Percentiles rank a stretch among this genome's conserved stretches.
phyloP scores from a whole-genome alignment of 83 land plant genomes.

The Picea abies region DNA sequence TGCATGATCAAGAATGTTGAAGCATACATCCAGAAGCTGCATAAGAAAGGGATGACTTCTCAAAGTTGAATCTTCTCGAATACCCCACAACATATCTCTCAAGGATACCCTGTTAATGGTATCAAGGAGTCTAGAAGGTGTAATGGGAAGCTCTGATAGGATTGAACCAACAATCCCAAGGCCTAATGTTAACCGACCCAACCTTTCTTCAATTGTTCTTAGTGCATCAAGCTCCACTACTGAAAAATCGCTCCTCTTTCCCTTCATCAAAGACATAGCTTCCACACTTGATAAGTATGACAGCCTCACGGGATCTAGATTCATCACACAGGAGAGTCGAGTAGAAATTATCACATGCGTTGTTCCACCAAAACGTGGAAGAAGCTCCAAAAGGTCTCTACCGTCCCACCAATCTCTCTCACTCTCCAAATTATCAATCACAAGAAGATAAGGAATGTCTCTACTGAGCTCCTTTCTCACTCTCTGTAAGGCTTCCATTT shows the following conservation, averaged over 20 bases:
- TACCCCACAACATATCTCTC: conserved; percentile 41
- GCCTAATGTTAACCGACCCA: conserved; percentile 74
- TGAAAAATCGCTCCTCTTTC: conserved; percentile 47
- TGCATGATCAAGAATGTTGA: conserved; percentile 78
- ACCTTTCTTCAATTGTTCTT: conserved; percentile 74
- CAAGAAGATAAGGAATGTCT: conserved; percentile 80
- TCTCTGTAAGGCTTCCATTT: conserved; percentile 68
- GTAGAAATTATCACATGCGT: conserved; percentile 86
- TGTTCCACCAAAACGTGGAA: conserved; percentile 80
- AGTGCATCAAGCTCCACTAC: conserved; percentile 73
- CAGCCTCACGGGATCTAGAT: conserved; percentile 68
- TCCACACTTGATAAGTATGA: conserved; percentile 84
- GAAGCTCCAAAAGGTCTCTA: no score
- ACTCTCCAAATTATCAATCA: conserved; percentile 86
- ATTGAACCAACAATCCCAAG: conserved; percentile 77
- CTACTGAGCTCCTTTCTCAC: conserved; percentile 72
- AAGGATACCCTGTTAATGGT: conserved; percentile 65
- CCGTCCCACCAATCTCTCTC: conserved; percentile 95
- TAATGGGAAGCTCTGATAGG: conserved; percentile 74
- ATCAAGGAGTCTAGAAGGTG: conserved; percentile 73
- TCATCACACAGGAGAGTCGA: conserved; percentile 71
- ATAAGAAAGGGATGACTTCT: conserved; percentile 61
- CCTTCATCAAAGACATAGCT: conserved; percentile 84
- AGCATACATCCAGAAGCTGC: conserved; percentile 82
- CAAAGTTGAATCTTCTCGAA: conserved; percentile 48